These are phyloP conservation scores for Globisporangium alternatum DNA, from an alignment of 352 stramenopile genomes.

Conservation along the genomic window DNA sequence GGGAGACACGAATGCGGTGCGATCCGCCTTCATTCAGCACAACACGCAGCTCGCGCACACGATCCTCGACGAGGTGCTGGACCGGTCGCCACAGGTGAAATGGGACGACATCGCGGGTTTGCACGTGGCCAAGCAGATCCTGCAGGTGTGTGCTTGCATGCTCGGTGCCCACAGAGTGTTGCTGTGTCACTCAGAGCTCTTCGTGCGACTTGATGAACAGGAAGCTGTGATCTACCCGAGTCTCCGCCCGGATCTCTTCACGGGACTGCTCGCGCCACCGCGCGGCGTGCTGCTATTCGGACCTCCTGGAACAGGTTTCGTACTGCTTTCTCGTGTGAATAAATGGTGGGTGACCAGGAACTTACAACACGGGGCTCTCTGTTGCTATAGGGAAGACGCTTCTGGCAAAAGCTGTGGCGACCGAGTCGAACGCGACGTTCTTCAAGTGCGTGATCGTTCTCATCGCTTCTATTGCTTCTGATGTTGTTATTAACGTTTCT, in stretches of 20 bases:
- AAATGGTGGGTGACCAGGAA: too few relatives aligned
- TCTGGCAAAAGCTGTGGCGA: conserved; percentile 79
- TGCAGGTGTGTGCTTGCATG: conserved; percentile 48
- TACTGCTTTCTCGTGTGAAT: not conserved
- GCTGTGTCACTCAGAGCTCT: not conserved
- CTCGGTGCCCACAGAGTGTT: not conserved
- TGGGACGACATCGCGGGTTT: conserved; percentile 86
- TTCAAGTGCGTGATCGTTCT: conserved; percentile 53
- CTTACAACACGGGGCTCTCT: not conserved
- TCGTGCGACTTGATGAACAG: conserved; percentile 9
- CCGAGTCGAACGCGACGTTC: conserved; percentile 79
- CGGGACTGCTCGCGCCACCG: conserved; percentile 59
- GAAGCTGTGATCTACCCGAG: conserved; percentile 87
- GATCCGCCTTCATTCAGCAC: conserved; percentile 46
- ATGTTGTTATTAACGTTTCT: not conserved
- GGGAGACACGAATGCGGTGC: not conserved
- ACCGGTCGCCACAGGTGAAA: conserved; percentile 70
- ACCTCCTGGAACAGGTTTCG: conserved; percentile 67
- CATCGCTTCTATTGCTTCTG: not conserved
- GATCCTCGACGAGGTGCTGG: conserved; percentile 81
- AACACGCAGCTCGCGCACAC: conserved; percentile 65
- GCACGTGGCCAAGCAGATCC: conserved; percentile 82
- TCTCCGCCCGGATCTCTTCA: conserved; percentile 83
- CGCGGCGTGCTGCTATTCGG: conserved; percentile 80
- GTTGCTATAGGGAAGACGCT: conserved; percentile 65